These are phyloP conservation scores for Zygosaccharomyces pseudobailii DNA, from an alignment of 1,139 yeast genomes.

Conservation along the genomic window DNA sequence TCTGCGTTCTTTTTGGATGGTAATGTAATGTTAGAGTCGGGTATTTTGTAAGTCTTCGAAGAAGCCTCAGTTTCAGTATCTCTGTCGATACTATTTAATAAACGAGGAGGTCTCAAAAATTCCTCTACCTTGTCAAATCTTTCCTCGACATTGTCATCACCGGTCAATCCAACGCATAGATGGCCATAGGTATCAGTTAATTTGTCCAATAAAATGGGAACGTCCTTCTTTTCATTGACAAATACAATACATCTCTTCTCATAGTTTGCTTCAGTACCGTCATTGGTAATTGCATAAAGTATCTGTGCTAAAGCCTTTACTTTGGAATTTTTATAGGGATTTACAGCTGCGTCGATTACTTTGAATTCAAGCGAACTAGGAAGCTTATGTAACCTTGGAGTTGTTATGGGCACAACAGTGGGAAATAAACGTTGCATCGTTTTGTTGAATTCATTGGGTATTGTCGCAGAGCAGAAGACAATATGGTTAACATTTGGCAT, in stretches of 20 bases:
- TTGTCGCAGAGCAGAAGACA: slow-evolving; percentile 84
- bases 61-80: slow-evolving; percentile 21
- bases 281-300: slow-evolving; percentile 76
- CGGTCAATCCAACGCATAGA: slow-evolving; percentile 58
- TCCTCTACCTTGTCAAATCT: slow-evolving; percentile 53
- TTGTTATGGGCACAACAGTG: slow-evolving; percentile 59
- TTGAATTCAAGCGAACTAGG: slow-evolving; percentile 70
- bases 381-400: slow-evolving; percentile 78
- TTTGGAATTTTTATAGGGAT: slow-evolving; percentile 82
- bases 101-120: slow-evolving; percentile 55
- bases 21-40: slow-evolving; percentile 28
- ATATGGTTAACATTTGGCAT: slow-evolving; percentile 57
- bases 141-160: slow-evolving; percentile 55
- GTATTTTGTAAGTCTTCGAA: slow-evolving; percentile 13
- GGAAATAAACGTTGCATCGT: slow-evolving; percentile 63
- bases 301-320: slow-evolving; percentile 83
- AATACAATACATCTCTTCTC: slow-evolving; percentile 83
- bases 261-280: slow-evolving; percentile 71
- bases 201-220: slow-evolving; percentile 48
- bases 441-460: slow-evolving; percentile 71
- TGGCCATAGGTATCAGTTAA: slow-evolving; percentile 54
- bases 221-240: slow-evolving; percentile 71
- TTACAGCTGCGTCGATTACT: slow-evolving; percentile 65
- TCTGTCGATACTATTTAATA: slow-evolving; percentile 25
- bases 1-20: slow-evolving; percentile 13